A percentile compares a stretch with the other conserved stretches of the same genome.
These are phyloP conservation scores for Neolecta irregularis DNA, from an alignment of 1,139 yeast species.

Conservation along the genomic window DNA sequence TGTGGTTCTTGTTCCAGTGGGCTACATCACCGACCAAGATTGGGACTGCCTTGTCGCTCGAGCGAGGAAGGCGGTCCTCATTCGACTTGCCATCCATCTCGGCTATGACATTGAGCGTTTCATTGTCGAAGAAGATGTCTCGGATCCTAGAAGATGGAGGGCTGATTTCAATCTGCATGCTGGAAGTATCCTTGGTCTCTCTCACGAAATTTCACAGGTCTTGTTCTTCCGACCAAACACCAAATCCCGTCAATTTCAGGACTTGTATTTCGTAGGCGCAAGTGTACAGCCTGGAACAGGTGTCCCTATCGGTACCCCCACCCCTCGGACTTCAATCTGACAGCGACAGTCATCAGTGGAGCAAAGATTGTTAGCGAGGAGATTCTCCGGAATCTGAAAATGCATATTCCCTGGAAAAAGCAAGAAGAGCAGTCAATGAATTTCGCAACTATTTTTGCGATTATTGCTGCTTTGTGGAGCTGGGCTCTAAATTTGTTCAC, in stretches of 20 bases:
- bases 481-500: too few relatives aligned
- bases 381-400: slow-evolving; percentile 8
- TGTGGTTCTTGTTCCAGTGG: slow-evolving; percentile 8
- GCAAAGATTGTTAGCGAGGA: slow-evolving; percentile 8
- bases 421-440: too few relatives aligned
- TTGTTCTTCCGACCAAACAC: slow-evolving; percentile 10
- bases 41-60: slow-evolving; percentile 6
- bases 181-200: slow-evolving; percentile 10
- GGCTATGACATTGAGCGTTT: slow-evolving; percentile 6
- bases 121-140: slow-evolving; percentile 7
- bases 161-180: slow-evolving; percentile 8
- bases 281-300: slow-evolving; percentile 12
- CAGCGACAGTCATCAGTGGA: slow-evolving; percentile 9
- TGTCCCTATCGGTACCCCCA: slow-evolving; percentile 11
- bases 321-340: too few relatives aligned
- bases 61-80: slow-evolving; percentile 8
- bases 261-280: slow-evolving; percentile 11
- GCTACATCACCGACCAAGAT: slow-evolving; percentile 12
- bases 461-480: too few relatives aligned
- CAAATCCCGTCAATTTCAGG: slow-evolving; percentile 5
- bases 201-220: slow-evolving; percentile 11
- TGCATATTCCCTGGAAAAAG: too few relatives aligned
- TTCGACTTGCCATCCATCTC: slow-evolving; percentile 7
- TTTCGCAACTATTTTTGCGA: too few relatives aligned
- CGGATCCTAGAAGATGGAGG: slow-evolving; percentile 10